Conservation (phyloP, 225 moss, liverwort and hornwort genomes). For the Physcomitrellopsis africana region DNA sequence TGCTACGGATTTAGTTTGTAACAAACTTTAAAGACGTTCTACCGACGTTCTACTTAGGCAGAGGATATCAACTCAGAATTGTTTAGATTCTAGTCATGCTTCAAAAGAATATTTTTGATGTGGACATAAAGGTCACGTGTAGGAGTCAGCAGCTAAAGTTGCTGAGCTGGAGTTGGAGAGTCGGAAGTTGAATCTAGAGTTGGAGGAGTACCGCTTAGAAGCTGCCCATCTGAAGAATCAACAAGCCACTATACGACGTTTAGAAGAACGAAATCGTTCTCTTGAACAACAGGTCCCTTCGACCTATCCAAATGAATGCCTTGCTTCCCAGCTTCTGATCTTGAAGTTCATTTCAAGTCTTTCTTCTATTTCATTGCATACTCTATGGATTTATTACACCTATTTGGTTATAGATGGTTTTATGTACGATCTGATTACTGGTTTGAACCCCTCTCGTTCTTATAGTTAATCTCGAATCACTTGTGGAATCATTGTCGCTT, state of each 20-base stretch:
- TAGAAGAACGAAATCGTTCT: constrained; percentile 92
- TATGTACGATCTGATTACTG: constrained; percentile 3
- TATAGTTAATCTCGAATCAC: constrained; percentile 2
- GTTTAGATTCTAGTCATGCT: neutral
- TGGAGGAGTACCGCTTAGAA: constrained; percentile 90
- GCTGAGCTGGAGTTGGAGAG: constrained; percentile 83
- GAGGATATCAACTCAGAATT: neutral
- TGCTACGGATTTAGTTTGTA: neutral
- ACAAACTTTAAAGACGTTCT: neutral
- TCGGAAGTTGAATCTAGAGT: constrained; percentile 87
- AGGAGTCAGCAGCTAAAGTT: constrained; percentile 81
- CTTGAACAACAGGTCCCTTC: constrained; percentile 82
- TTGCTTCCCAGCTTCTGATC: neutral
- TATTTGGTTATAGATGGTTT: neutral
- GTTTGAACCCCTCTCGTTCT: constrained; percentile 4
- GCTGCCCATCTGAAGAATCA: constrained; percentile 92
- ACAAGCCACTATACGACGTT: constrained; percentile 92
- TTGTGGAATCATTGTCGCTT: constrained; percentile 8
- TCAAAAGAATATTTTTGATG: constrained; percentile 23
- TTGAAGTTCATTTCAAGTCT: neutral
- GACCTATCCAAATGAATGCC: neutral
- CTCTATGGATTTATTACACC: neutral
- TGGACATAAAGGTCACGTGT: constrained; percentile 22
- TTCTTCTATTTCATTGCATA: neutral
- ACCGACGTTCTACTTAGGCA: constrained; percentile 2